These are phyloP conservation scores for Didymella sp. DNA, from an alignment of 2,329 filamentous ascomycete species.

Conservation along the genomic window DNA sequence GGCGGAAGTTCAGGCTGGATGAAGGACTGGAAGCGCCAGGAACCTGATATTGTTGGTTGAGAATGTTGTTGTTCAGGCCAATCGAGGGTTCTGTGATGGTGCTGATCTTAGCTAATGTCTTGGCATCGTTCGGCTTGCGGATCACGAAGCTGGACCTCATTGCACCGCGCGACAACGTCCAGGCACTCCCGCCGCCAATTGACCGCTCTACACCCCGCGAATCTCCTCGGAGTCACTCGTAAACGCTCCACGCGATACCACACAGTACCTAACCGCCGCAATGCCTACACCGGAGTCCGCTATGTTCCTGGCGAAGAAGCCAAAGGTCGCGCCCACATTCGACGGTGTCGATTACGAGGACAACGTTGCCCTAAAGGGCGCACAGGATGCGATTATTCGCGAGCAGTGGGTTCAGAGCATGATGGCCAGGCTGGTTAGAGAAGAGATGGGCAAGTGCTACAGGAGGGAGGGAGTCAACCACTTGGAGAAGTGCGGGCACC, in stretches of 20 bases:
- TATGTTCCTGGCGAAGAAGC: constrained; percentile 83
- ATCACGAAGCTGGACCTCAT: constrained; percentile 25
- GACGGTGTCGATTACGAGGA: constrained; percentile 88
- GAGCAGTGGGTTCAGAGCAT: constrained; percentile 91
- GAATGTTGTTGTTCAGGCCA: not conserved
- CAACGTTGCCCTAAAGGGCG: constrained; percentile 79
- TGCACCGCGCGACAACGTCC: constrained; percentile 12
- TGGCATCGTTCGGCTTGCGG: constrained; percentile 14
- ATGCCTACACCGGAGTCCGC: constrained; percentile 88
- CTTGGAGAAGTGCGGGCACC: constrained; percentile 81
- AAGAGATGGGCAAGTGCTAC: constrained; percentile 88
- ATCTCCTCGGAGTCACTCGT: constrained; percentile 8
- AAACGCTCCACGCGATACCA: not conserved
- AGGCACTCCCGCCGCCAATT: constrained; percentile 24
- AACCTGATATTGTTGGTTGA: not conserved
- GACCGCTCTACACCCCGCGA: constrained; percentile 9
- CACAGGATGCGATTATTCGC: constrained; percentile 80
- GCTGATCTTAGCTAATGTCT: constrained; percentile 7
- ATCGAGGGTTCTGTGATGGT: constrained; percentile 1
- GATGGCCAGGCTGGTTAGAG: constrained; percentile 83
- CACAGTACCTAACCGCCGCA: constrained; percentile 33
- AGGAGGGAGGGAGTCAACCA: constrained; percentile 84
- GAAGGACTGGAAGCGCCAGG: constrained; percentile 14
- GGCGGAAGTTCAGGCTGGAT: constrained; percentile 11
- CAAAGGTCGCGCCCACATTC: constrained; percentile 80